Percentiles rank a stretch among this genome's conserved stretches.
Conservation (phyloP, 163 green algal species). For the Chlamydomonas reinhardtii region DNA sequence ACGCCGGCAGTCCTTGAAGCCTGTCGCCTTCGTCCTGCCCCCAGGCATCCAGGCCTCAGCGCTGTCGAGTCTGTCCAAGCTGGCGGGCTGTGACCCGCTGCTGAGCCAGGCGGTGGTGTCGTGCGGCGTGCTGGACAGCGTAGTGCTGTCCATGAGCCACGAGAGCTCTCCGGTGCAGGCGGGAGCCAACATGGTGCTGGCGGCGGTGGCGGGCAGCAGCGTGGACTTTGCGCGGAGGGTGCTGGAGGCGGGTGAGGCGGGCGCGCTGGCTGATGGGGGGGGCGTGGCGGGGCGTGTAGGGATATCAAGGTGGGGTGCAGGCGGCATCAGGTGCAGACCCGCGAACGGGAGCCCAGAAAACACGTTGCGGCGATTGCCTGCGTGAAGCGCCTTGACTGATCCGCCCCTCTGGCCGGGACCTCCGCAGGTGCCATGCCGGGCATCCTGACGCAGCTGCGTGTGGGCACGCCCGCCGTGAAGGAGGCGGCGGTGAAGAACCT, state of each 20-base stretch:
- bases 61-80: constrained; percentile 52
- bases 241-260: constrained; percentile 53
- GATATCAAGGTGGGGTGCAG: no score
- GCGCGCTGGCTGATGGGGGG: no score
- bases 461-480: constrained; percentile 50
- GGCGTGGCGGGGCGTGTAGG: no score
- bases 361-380: no score
- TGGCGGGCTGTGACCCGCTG: constrained; percentile 56
- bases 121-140: constrained; percentile 58
- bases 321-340: no score
- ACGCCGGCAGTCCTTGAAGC: no score
- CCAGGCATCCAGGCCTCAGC: constrained; percentile 59
- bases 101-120: constrained; percentile 63
- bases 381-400: no score
- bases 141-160: constrained; percentile 54
- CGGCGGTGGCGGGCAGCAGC: constrained; percentile 47
- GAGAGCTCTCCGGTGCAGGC: constrained; percentile 61
- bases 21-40: no score
- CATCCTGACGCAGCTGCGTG: constrained; percentile 53
- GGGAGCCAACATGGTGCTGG: constrained; percentile 56
- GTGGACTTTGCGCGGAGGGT: constrained; percentile 58
- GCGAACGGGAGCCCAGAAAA: no score
- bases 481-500: constrained; percentile 57
- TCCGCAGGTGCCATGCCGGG: constrained; percentile 54
- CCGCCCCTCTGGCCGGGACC: no score